A percentile compares a stretch with the other conserved stretches of the same genome.
Conservation (phyloP, 208 protist species). For the Trypanosoma mega region DNA sequence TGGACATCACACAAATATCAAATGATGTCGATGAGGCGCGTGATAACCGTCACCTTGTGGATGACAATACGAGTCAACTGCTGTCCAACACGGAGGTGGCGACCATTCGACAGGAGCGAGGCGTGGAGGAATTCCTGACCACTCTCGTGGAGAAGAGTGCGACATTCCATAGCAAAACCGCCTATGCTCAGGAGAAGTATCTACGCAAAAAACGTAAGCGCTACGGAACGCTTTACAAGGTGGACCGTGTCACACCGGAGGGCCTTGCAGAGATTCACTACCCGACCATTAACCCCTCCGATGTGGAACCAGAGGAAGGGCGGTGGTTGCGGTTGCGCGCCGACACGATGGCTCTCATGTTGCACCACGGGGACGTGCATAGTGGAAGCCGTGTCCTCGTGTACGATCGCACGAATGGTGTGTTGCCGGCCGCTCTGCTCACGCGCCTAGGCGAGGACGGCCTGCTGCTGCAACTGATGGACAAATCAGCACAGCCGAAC, state of each 20-base stretch:
- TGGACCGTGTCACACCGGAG: slow-evolving; percentile 72
- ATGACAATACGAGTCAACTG: slow-evolving; percentile 79
- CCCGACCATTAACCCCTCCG: slow-evolving; percentile 78
- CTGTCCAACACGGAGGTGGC: slow-evolving; percentile 79
- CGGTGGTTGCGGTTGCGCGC: slow-evolving; percentile 66
- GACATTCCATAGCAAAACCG: slow-evolving; percentile 87
- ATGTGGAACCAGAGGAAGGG: slow-evolving; percentile 60
- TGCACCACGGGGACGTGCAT: slow-evolving; percentile 85
- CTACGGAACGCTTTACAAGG: slow-evolving; percentile 84
- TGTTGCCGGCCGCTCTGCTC: slow-evolving; percentile 69
- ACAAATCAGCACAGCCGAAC: slow-evolving; percentile 78
- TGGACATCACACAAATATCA: slow-evolving; percentile 68
- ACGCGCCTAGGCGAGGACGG: slow-evolving; percentile 68
- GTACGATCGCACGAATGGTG: slow-evolving; percentile 84
- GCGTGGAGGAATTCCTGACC: slow-evolving; percentile 71
- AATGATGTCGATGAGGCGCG: slow-evolving; percentile 13
- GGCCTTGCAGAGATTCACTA: slow-evolving; percentile 75
- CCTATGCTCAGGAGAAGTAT: slow-evolving; percentile 92
- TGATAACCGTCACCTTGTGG: slow-evolving; percentile 84
- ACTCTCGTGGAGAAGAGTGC: slow-evolving; percentile 80
- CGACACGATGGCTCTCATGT: slow-evolving; percentile 83
- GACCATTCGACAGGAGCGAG: slow-evolving; percentile 67
- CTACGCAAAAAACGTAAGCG: slow-evolving; percentile 91
- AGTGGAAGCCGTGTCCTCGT: slow-evolving; percentile 69
- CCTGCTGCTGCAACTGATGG: slow-evolving; percentile 77